phyloP scores from a whole-genome alignment of 208 protist genomes.

The Trypanosoma boissoni region DNA sequence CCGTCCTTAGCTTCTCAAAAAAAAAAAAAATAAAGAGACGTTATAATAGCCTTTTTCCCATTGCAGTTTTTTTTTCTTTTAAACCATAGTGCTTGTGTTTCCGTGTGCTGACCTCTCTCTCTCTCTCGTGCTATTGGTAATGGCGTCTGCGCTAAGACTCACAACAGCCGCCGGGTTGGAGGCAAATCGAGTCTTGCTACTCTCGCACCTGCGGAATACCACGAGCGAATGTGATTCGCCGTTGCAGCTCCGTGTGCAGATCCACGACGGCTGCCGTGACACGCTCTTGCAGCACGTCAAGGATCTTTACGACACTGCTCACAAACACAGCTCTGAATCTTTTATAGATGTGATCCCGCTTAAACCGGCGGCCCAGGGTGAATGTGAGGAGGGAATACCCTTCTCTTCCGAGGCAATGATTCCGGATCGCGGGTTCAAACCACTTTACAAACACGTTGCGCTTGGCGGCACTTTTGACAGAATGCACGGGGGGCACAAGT shows the following conservation, averaged over 20 bases:
- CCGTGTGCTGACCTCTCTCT: too few species aligned
- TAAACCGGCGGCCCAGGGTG: neutral
- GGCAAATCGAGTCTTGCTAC: constrained; percentile 10
- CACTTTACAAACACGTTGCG: constrained; percentile 69
- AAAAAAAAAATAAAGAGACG: constrained; percentile 5
- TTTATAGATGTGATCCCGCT: constrained; percentile 64
- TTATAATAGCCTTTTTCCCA: neutral
- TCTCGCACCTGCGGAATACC: constrained; percentile 22
- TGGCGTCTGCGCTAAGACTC: constrained; percentile 13
- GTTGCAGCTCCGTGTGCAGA: constrained; percentile 40
- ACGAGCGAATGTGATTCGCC: constrained; percentile 5
- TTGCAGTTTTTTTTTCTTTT: too few species aligned
- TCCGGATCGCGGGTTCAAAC: constrained; percentile 38
- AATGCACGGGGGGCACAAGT: constrained; percentile 86
- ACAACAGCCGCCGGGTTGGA: constrained; percentile 11
- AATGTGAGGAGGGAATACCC: neutral
- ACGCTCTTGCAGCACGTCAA: constrained; percentile 64
- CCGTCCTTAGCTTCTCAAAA: too few species aligned
- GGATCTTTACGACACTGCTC: constrained; percentile 52
- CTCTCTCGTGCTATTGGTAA: too few species aligned
- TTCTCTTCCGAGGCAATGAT: constrained; percentile 16
- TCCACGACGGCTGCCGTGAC: constrained; percentile 48
- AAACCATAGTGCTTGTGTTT: too few species aligned
- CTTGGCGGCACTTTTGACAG: constrained; percentile 91
- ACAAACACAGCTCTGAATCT: constrained; percentile 34